Evolutionary conservation across 768 basidiomycete species (phyloP).

Genomic region (Phylloporus scabripes): DNA sequence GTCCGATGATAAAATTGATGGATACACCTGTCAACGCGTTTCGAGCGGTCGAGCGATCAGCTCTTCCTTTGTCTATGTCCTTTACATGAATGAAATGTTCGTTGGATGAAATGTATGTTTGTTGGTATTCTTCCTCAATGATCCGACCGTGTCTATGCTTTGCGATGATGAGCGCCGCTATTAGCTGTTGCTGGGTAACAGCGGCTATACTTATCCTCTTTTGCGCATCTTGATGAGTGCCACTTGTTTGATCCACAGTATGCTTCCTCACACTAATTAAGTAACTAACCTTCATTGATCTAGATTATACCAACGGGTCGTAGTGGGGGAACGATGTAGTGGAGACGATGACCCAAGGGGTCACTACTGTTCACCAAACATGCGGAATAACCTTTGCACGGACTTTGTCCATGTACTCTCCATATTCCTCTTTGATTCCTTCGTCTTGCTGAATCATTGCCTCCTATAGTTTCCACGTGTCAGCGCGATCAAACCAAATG

Average conservation of each 20-base stretch:
- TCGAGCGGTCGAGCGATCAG: background rate
- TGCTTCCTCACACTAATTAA: background rate
- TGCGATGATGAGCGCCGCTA: background rate
- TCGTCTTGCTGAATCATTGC: slow-evolving; percentile 18
- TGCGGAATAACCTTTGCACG: background rate
- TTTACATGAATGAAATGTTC: background rate
- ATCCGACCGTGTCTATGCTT: background rate
- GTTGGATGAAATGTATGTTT: background rate
- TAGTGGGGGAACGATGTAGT: no score
- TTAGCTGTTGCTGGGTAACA: no score
- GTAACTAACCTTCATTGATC: background rate
- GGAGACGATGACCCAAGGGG: background rate
- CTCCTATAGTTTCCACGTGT: slow-evolving; percentile 13
- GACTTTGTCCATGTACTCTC: background rate
- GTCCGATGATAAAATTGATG: background rate
- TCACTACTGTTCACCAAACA: no score
- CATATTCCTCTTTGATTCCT: slow-evolving; percentile 4
- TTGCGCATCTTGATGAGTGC: background rate
- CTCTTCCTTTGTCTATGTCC: background rate
- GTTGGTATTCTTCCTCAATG: background rate
- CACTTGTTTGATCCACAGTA: background rate
- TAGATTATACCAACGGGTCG: background rate
- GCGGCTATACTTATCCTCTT: no score
- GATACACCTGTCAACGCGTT: background rate
- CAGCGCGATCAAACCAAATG: background rate